Percentiles rank a stretch among this genome's conserved stretches.
Evolutionary conservation across 73 alveolate species (phyloP).

Genomic region (Tetrahymena elliotti): DNA sequence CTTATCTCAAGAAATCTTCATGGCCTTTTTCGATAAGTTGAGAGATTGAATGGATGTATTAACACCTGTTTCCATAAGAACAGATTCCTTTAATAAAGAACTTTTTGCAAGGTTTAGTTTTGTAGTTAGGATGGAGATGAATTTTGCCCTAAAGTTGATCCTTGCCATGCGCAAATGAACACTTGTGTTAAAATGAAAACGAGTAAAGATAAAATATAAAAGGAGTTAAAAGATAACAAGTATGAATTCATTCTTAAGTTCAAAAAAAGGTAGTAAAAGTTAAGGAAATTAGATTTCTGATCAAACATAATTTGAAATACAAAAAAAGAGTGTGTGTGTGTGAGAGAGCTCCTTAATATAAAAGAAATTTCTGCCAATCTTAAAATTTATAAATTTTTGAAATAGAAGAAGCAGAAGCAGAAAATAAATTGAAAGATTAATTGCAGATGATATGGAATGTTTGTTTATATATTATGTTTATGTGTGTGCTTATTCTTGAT

Average conservation of each 20-base stretch:
- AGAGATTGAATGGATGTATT: constrained; percentile 63
- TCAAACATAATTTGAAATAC: not conserved
- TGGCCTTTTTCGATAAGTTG: not conserved
- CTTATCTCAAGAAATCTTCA: not conserved
- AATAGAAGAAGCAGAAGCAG: not conserved
- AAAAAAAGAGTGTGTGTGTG: too few species aligned
- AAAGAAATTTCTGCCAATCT: not conserved
- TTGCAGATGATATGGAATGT: not conserved
- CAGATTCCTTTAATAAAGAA: constrained; percentile 79
- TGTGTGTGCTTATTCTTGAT: too few species aligned
- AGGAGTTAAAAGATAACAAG: not conserved
- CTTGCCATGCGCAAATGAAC: constrained; percentile 87
- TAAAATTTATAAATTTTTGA: too few species aligned
- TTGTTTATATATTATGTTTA: too few species aligned
- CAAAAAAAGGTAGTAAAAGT: not conserved
- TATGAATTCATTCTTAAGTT: not conserved
- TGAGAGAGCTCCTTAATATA: not conserved
- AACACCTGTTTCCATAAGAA: constrained; percentile 89
- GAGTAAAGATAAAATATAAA: not conserved
- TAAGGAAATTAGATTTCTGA: not conserved
- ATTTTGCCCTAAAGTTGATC: constrained; percentile 65
- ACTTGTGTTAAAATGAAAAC: constrained; percentile 20
- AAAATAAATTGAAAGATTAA: too few species aligned
- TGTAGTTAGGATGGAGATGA: constrained; percentile 73
- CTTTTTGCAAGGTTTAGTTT: constrained; percentile 86